Evolutionary conservation across 306 rosid genomes (phyloP).

Genomic region (Macrotyloma uniflorum): DNA sequence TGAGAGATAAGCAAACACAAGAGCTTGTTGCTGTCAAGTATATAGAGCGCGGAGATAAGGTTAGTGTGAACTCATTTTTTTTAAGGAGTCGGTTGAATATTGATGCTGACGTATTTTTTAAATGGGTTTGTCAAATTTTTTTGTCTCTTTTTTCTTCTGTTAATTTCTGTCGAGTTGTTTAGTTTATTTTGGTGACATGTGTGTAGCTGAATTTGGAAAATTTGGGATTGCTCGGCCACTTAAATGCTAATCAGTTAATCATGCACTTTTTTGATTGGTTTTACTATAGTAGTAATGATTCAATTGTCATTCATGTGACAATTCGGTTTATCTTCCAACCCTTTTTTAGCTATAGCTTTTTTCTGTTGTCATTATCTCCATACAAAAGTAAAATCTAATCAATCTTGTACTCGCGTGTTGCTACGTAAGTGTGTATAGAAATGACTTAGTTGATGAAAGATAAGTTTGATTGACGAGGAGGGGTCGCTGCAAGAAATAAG

Average conservation of each 20-base stretch:
- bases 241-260: not conserved
- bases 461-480: not conserved
- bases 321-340: not conserved
- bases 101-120: not conserved
- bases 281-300: not conserved
- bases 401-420: too few relatives aligned
- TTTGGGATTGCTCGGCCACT: not conserved
- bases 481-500: too few relatives aligned
- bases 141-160: not conserved
- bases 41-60: constrained; percentile 93
- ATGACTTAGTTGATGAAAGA: not conserved
- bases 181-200: not conserved
- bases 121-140: not conserved
- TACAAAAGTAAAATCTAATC: not conserved
- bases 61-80: constrained; percentile 1
- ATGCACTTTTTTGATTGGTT: not conserved
- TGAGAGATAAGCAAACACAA: constrained; percentile 81
- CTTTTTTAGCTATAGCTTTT: not conserved
- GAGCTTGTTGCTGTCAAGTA: constrained; percentile 95
- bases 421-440: too few relatives aligned
- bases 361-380: not conserved
- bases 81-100: not conserved
- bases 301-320: not conserved
- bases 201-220: not conserved
- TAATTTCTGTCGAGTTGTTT: not conserved